Evolutionary conservation across 257 asterid genomes (phyloP).

Genomic region (Prunella vulgaris): DNA sequence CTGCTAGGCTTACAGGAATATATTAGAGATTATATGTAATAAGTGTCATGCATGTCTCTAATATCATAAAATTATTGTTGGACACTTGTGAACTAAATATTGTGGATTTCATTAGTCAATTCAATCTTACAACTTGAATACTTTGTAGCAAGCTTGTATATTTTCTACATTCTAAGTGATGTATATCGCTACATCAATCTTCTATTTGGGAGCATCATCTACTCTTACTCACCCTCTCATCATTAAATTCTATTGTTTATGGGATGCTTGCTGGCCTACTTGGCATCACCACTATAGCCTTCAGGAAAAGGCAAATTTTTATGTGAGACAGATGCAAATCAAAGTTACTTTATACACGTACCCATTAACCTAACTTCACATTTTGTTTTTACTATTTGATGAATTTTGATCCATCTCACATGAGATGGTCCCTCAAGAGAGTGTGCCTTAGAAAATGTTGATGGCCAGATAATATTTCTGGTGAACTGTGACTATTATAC

Average conservation of each 20-base stretch:
- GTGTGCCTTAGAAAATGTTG: neutral
- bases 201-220: neutral
- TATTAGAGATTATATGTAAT: neutral
- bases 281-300: neutral
- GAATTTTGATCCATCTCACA: neutral
- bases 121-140: neutral
- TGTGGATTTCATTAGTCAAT: neutral
- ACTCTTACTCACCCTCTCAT: neutral
- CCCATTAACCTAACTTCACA: neutral
- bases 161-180: neutral
- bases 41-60: neutral
- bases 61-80: neutral
- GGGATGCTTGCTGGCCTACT: neutral
- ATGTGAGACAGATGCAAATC: neutral
- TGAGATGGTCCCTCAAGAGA: neutral
- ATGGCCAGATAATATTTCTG: neutral
- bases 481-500: neutral
- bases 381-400: neutral
- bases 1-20: neutral
- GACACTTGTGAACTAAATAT: neutral
- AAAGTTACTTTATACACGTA: neutral
- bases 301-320: neutral
- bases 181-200: neutral
- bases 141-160: neutral
- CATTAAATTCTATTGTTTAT: neutral